Evolutionary conservation across 257 asterid genomes (phyloP).

Genomic region (Solanum tacnaense): DNA sequence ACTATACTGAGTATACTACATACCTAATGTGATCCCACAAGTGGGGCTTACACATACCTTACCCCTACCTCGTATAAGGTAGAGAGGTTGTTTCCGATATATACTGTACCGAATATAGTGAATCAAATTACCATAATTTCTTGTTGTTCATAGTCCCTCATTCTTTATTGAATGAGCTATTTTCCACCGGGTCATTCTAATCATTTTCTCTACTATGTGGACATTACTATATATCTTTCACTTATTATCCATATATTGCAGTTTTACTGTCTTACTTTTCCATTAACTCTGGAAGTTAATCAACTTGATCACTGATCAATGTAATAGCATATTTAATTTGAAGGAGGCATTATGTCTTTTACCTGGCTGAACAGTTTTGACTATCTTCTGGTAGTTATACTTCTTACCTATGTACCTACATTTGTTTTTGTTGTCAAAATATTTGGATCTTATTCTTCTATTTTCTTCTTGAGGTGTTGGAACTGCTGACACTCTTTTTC

Average conservation of each 20-base stretch:
- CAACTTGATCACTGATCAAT: background rate
- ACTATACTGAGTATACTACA: background rate
- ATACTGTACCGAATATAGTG: background rate
- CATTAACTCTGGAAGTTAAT: background rate
- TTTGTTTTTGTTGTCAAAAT: background rate
- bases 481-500: slow-evolving; percentile 5
- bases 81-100: background rate
- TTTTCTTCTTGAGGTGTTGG: background rate
- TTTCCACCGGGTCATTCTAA: background rate
- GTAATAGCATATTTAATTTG: background rate
- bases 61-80: background rate
- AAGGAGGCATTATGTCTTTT: background rate
- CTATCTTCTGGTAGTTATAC: background rate
- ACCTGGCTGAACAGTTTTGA: background rate
- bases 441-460: background rate
- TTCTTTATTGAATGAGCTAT: background rate
- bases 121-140: background rate
- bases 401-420: background rate
- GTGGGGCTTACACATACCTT: background rate
- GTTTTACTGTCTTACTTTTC: background rate
- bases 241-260: background rate
- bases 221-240: background rate
- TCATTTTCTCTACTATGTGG: background rate
- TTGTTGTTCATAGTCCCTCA: background rate
- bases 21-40: background rate